Evolutionary conservation across 805 yeast species (phyloP).

Genomic region (Suhomyces sp.): DNA sequence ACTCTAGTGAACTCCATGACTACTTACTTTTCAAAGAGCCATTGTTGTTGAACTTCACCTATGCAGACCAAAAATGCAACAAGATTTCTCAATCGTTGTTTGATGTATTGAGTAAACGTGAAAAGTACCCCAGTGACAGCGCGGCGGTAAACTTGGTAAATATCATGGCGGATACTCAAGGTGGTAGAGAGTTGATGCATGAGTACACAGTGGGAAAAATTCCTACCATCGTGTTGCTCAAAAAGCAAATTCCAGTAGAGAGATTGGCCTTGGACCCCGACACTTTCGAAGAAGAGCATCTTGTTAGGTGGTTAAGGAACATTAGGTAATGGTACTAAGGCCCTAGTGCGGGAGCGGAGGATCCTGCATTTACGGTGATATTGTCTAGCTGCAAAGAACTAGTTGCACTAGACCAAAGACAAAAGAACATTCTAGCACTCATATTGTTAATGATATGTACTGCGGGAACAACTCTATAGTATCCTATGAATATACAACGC

Average conservation of each 20-base stretch:
- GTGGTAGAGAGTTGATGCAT: constrained; percentile 53
- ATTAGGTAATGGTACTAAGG: neutral
- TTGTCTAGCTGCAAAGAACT: neutral
- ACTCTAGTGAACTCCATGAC: constrained; percentile 58
- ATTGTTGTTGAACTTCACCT: constrained; percentile 67
- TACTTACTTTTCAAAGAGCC: constrained; percentile 55
- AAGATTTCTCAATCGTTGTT: constrained; percentile 61
- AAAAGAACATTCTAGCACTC: neutral
- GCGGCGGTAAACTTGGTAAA: constrained; percentile 61
- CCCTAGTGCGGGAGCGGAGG: neutral
- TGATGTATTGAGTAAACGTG: constrained; percentile 24
- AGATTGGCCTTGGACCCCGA: constrained; percentile 21
- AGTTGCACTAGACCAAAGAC: neutral
- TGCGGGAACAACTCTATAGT: neutral
- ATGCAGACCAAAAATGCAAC: constrained; percentile 62
- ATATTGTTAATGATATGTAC: neutral
- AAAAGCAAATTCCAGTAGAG: constrained; percentile 57
- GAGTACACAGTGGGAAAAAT: constrained; percentile 54
- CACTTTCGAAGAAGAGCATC: constrained; percentile 25
- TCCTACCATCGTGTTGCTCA: constrained; percentile 66
- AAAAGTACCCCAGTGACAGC: constrained; percentile 26
- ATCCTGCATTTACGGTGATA: neutral
- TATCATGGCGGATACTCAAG: constrained; percentile 66
- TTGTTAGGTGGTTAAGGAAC: constrained; percentile 25
- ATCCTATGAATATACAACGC: neutral